These are phyloP conservation scores for Scheffersomyces segobiensis DNA, from an alignment of 1,139 yeast species.

Conservation along the genomic window DNA sequence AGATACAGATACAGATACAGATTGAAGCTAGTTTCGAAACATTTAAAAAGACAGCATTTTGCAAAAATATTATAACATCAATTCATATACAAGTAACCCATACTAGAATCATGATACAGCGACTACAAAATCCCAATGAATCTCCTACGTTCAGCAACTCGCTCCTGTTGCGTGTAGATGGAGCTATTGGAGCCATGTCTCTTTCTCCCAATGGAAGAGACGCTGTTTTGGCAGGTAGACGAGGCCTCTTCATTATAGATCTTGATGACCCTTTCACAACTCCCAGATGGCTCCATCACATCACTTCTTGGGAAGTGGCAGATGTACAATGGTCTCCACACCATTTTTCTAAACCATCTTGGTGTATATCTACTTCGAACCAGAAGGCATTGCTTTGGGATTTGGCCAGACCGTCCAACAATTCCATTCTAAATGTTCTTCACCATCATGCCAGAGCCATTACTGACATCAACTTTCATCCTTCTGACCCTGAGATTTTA, in stretches of 20 bases:
- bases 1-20: neutral
- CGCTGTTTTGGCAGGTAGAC: constrained; percentile 86
- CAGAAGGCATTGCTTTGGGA: constrained; percentile 97
- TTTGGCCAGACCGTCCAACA: constrained; percentile 67
- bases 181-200: constrained; percentile 92
- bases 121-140: constrained; percentile 17
- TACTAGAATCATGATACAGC: neutral
- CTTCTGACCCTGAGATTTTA: constrained; percentile 79
- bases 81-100: constrained; percentile 3
- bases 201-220: constrained; percentile 91
- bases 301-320: constrained; percentile 97
- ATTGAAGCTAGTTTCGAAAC: neutral
- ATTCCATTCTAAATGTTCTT: constrained; percentile 81
- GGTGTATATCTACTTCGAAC: constrained; percentile 93
- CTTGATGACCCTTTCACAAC: constrained; percentile 93
- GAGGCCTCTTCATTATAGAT: constrained; percentile 88
- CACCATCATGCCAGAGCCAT: constrained; percentile 93
- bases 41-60: no score
- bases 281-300: constrained; percentile 89
- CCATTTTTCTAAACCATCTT: constrained; percentile 74
- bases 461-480: constrained; percentile 92
- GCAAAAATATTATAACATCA: neutral
- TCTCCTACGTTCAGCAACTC: constrained; percentile 73
- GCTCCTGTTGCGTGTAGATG: constrained; percentile 83
- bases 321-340: constrained; percentile 97